phyloP scores from a whole-genome alignment of 441 rosid species.

The Gossypium lobatum region DNA sequence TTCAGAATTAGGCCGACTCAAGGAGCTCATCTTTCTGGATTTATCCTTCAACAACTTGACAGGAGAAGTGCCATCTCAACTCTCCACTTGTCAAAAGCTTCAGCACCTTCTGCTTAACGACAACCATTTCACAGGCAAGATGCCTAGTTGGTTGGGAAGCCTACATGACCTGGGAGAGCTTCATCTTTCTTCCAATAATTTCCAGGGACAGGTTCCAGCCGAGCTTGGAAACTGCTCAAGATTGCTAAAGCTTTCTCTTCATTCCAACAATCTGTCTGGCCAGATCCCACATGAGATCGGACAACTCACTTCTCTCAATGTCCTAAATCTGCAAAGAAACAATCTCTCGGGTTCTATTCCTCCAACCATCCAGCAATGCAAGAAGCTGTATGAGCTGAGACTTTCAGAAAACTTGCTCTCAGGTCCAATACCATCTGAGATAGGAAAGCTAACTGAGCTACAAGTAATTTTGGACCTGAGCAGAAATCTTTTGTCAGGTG shows the following conservation, averaged over 20 bases:
- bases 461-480: conserved; percentile 82
- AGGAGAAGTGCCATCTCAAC: conserved; percentile 47
- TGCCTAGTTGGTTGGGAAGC: conserved; percentile 76
- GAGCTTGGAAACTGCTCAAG: conserved; percentile 60
- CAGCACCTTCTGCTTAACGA: conserved; percentile 58
- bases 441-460: conserved; percentile 67
- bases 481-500: conserved; percentile 47
- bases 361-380: conserved; percentile 55
- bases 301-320: conserved; percentile 60
- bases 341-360: conserved; percentile 71
- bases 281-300: conserved; percentile 65
- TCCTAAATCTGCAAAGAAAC: conserved; percentile 63
- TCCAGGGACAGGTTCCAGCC: conserved; percentile 53
- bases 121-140: conserved; percentile 48
- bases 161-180: conserved; percentile 75
- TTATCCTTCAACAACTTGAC: conserved; percentile 63
- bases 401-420: conserved; percentile 62
- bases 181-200: conserved; percentile 64
- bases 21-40: conserved; percentile 60
- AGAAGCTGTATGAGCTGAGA: conserved; percentile 71
- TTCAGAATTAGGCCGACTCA: conserved; percentile 50
- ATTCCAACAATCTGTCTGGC: conserved; percentile 56
- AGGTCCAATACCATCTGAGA: conserved; percentile 64
- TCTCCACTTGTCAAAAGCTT: conserved; percentile 47
- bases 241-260: conserved; percentile 69